Evolutionary conservation across 2,329 filamentous ascomycete species (phyloP).

Genomic region (Hortaea sp.): DNA sequence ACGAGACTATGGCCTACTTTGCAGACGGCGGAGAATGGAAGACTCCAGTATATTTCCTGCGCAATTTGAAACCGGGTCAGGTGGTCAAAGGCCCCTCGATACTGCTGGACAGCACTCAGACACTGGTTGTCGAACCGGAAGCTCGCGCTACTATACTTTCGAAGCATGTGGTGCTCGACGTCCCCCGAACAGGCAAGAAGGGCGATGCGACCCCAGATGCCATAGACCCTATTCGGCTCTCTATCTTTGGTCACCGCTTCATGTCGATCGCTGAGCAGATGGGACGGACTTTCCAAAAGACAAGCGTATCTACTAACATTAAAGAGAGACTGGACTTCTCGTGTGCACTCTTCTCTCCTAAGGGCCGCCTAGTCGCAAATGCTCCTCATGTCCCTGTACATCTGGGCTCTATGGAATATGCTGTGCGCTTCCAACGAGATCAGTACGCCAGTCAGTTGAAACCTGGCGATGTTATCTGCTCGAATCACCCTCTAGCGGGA

Average conservation of each 20-base stretch:
- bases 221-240: conserved; percentile 44
- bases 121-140: conserved; percentile 32
- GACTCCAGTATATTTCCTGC: conserved; percentile 18
- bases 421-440: conserved; percentile 30
- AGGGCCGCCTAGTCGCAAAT: conserved; percentile 34
- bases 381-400: conserved; percentile 35
- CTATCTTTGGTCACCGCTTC: conserved; percentile 47
- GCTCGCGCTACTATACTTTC: conserved; percentile 28
- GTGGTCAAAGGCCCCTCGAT: conserved; percentile 22
- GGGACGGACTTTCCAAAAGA: conserved; percentile 47
- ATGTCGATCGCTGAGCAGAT: conserved; percentile 52
- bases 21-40: conserved; percentile 11
- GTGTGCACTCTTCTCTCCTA: conserved; percentile 34
- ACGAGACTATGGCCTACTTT: conserved; percentile 11
- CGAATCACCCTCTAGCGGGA: conserved; percentile 32
- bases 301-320: conserved; percentile 42
- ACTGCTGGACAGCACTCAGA: conserved; percentile 35
- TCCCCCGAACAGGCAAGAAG: conserved; percentile 11
- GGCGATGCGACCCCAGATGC: conserved; percentile 7
- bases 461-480: conserved; percentile 32
- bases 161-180: conserved; percentile 31
- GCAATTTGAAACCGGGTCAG: conserved; percentile 11
- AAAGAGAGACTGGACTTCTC: conserved; percentile 36
- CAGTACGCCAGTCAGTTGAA: conserved; percentile 25
- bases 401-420: conserved; percentile 35